A percentile compares a stretch with the other conserved stretches of the same genome.
Conservation (phyloP, 1,284 basidiomycete genomes). For the Sutorius eximius region DNA sequence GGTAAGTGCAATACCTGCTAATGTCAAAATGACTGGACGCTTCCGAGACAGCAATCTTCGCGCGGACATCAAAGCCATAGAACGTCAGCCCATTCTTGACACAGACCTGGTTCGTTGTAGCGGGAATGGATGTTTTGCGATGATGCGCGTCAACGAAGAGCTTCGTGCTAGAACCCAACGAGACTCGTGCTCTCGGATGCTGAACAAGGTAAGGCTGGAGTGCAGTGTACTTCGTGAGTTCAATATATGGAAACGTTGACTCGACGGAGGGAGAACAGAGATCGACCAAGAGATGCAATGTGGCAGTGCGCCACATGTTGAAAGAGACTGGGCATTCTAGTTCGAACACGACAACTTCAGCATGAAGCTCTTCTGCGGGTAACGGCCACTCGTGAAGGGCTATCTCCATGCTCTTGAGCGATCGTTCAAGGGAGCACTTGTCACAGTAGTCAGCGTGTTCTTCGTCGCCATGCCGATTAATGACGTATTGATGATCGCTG, state of each 20-base stretch:
- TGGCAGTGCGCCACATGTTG: slow-evolving; percentile 42
- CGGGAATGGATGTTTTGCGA: slow-evolving; percentile 27
- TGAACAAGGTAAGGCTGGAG: slow-evolving; percentile 9
- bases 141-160: slow-evolving; percentile 43
- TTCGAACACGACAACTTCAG: no score
- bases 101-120: slow-evolving; percentile 24
- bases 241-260: slow-evolving; percentile 1
- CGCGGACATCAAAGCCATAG: slow-evolving; percentile 26
- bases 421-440: no score
- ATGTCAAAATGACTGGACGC: slow-evolving; percentile 13
- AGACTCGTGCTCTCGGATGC: no score
- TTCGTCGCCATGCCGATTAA: no score
- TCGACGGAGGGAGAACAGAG: slow-evolving; percentile 23
- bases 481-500: no score
- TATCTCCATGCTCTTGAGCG: no score
- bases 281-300: slow-evolving; percentile 40
- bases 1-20: slow-evolving; percentile 31
- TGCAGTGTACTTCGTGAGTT: slow-evolving; percentile 10
- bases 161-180: background rate
- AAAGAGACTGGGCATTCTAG: no score
- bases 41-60: slow-evolving; percentile 7
- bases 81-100: slow-evolving; percentile 39
- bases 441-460: no score
- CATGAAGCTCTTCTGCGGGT: no score
- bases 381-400: no score